Evolutionary conservation across 805 yeast species (phyloP).

Genomic region (Candida boidinii): DNA sequence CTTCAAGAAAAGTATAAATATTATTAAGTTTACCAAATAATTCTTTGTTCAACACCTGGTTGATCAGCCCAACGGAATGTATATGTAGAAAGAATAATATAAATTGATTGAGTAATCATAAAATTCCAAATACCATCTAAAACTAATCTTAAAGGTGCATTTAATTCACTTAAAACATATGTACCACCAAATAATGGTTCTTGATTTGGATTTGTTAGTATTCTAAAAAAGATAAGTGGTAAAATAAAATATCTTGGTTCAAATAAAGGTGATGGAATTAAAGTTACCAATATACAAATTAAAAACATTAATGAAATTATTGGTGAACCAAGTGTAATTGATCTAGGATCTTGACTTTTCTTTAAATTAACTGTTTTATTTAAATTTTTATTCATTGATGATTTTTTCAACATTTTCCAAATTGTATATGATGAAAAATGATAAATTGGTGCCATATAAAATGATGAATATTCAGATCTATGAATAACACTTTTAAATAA

Average conservation of each 20-base stretch:
- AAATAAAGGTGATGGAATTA: constrained; percentile 85
- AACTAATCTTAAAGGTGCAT: constrained; percentile 27
- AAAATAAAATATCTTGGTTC: constrained; percentile 90
- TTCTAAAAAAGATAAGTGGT: constrained; percentile 71
- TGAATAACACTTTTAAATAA: constrained; percentile 62
- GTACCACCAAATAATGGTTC: constrained; percentile 16
- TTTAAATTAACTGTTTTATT: background rate
- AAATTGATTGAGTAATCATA: constrained; percentile 43
- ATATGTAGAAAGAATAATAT: constrained; percentile 46
- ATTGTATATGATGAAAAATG: constrained; percentile 39
- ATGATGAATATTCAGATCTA: constrained; percentile 35
- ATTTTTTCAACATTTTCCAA: constrained; percentile 11
- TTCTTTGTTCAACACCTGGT: constrained; percentile 69
- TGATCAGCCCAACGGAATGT: constrained; percentile 67
- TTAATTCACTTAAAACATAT: constrained; percentile 10
- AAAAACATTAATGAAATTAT: constrained; percentile 42
- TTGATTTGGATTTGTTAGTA: constrained; percentile 37
- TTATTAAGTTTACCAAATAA: constrained; percentile 64
- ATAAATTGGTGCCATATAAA: constrained; percentile 56
- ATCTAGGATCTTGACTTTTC: constrained; percentile 1
- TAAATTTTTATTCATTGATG: background rate
- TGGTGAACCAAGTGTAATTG: constrained; percentile 15
- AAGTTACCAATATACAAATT: constrained; percentile 45
- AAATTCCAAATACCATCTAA: constrained; percentile 59
- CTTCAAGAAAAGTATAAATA: background rate